phyloP scores from a whole-genome alignment of 768 basidiomycete genomes.

The Pulveroboletus sp. region DNA sequence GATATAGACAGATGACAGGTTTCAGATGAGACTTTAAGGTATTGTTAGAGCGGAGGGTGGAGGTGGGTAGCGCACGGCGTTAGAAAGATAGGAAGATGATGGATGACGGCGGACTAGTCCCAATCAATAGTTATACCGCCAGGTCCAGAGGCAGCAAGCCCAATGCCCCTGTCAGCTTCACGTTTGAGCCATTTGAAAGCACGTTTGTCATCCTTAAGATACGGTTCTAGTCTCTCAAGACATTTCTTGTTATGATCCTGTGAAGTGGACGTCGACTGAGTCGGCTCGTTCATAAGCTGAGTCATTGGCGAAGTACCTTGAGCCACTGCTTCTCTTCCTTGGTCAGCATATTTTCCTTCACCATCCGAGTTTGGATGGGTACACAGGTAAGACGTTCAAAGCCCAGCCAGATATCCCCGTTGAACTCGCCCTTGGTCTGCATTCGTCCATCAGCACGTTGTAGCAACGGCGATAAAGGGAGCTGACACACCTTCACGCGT shows the following conservation, averaged over 20 bases:
- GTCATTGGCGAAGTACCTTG: conserved; percentile 43
- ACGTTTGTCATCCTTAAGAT: conserved; percentile 72
- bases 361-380: conserved; percentile 88
- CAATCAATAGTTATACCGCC: conserved; percentile 77
- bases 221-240: conserved; percentile 56
- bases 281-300: background rate
- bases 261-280: conserved; percentile 9
- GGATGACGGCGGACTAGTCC: conserved; percentile 40
- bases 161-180: conserved; percentile 72
- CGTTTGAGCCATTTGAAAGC: conserved; percentile 77
- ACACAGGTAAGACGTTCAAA: conserved; percentile 93
- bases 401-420: conserved; percentile 76
- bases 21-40: conserved; percentile 12
- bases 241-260: conserved; percentile 81
- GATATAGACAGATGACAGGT: conserved; percentile 1
- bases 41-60: conserved; percentile 14
- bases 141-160: conserved; percentile 56
- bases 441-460: conserved; percentile 5
- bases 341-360: conserved; percentile 77
- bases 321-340: conserved; percentile 87
- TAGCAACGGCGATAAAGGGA: conserved; percentile 4
- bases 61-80: background rate
- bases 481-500: conserved; percentile 41
- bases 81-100: background rate
- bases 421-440: conserved; percentile 68